Evolutionary conservation across 306 rosid genomes (phyloP).

Genomic region (Crotalaria pallida): DNA sequence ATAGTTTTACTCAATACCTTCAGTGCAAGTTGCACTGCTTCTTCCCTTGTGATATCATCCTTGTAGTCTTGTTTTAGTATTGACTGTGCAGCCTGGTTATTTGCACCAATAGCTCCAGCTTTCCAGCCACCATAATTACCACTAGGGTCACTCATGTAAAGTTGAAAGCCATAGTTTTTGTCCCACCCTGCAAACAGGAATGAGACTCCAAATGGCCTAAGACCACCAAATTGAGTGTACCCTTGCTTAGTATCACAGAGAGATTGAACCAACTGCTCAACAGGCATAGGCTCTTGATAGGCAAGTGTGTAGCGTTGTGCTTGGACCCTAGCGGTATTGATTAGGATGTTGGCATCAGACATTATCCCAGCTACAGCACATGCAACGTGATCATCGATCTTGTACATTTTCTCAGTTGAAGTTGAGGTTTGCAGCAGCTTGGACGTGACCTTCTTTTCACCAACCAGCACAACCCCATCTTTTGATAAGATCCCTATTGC

Average conservation of each 20-base stretch:
- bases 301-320: conserved; percentile 45
- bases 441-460: conserved; percentile 48
- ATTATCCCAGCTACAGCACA: conserved; percentile 50
- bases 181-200: conserved; percentile 52
- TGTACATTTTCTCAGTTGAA: conserved; percentile 48
- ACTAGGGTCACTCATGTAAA: conserved; percentile 50
- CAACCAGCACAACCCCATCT: conserved; percentile 49
- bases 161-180: conserved; percentile 48
- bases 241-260: conserved; percentile 53
- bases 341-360: conserved; percentile 51
- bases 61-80: conserved; percentile 50
- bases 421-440: conserved; percentile 53
- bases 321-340: conserved; percentile 46
- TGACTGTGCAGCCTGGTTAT: conserved; percentile 51
- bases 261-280: conserved; percentile 50
- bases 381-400: conserved; percentile 51
- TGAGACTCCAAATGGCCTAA: conserved; percentile 47
- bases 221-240: conserved; percentile 49
- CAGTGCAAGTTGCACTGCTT: conserved; percentile 47
- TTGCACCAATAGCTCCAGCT: conserved; percentile 49
- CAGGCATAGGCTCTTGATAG: conserved; percentile 54
- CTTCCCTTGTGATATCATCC: conserved; percentile 49
- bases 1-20: conserved; percentile 46
- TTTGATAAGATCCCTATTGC: conserved; percentile 49
- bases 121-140: conserved; percentile 57